phyloP scores from a whole-genome alignment of 176 grass and related monocot species.

The Neostapfia colusana region DNA sequence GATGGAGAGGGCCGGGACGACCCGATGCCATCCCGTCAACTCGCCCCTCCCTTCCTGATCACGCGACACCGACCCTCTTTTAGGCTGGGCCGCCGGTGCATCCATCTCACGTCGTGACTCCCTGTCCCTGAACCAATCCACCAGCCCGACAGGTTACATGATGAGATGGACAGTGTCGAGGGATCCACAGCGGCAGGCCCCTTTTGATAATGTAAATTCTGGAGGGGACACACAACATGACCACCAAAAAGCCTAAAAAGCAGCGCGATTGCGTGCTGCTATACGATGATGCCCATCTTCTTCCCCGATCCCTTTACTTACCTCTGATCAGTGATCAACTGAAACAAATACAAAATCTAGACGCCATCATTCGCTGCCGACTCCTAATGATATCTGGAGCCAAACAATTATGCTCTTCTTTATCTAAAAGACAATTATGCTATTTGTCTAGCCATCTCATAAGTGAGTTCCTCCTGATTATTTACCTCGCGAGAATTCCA shows the following conservation, averaged over 20 bases:
- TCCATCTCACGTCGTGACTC: too few species aligned
- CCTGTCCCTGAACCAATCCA: not conserved
- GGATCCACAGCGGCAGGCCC: not conserved
- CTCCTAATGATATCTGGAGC: conserved; percentile 2
- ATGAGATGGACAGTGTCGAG: not conserved
- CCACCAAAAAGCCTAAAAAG: conserved; percentile 33
- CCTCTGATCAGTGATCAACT: too few species aligned
- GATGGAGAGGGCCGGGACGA: conserved; percentile 13
- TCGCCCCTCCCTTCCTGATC: not conserved
- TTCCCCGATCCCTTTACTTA: too few species aligned
- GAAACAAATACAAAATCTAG: not conserved
- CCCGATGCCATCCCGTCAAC: not conserved
- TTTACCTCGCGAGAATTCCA: not conserved
- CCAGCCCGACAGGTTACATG: not conserved
- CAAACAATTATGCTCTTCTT: not conserved
- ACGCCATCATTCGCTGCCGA: not conserved
- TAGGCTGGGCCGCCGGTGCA: too few species aligned
- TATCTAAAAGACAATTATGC: not conserved
- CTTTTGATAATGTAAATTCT: too few species aligned
- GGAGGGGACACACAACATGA: not conserved
- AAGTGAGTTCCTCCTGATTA: not conserved
- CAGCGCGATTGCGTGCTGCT: not conserved
- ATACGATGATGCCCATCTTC: conserved; percentile 23
- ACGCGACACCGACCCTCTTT: not conserved
- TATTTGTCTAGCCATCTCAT: not conserved